These are phyloP conservation scores for Pseudopyrenochaeta lycopersici DNA, from an alignment of 2,329 filamentous ascomycete species.

Conservation along the genomic window DNA sequence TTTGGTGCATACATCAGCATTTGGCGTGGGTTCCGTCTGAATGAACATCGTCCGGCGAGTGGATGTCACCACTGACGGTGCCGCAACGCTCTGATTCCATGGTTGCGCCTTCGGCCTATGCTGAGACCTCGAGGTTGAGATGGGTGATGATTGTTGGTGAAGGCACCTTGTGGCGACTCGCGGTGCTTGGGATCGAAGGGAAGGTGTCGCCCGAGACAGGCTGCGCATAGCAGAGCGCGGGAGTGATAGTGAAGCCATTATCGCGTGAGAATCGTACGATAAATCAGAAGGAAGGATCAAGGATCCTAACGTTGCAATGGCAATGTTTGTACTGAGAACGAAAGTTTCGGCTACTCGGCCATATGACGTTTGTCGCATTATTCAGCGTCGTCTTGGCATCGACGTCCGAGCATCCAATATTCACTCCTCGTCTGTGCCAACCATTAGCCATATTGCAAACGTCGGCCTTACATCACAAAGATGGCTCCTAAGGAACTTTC, in stretches of 20 bases:
- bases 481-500: too few species aligned
- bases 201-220: slow-evolving; percentile 33
- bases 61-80: slow-evolving; percentile 16
- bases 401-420: too few species aligned
- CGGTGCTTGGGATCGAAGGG: slow-evolving; percentile 29
- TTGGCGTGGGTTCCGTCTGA: slow-evolving; percentile 93
- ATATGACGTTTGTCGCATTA: slow-evolving; percentile 37
- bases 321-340: slow-evolving; percentile 12
- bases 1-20: slow-evolving; percentile 72
- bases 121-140: slow-evolving; percentile 41
- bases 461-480: too few species aligned
- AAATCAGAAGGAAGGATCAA: not conserved
- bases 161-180: slow-evolving; percentile 46
- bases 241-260: slow-evolving; percentile 40
- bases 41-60: slow-evolving; percentile 86
- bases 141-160: slow-evolving; percentile 44
- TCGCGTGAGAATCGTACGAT: not conserved
- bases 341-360: slow-evolving; percentile 23
- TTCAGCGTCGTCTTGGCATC: slow-evolving; percentile 18
- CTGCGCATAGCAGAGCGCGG: slow-evolving; percentile 40
- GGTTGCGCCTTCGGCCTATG: slow-evolving; percentile 39
- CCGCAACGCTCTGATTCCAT: slow-evolving; percentile 28
- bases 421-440: too few species aligned
- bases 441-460: too few species aligned
- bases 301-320: slow-evolving; percentile 17